Percentiles rank a stretch among this genome's conserved stretches.
Conservation (phyloP, 192 early-diverging fungal species). For the Globomyces pollinis-pini region DNA sequence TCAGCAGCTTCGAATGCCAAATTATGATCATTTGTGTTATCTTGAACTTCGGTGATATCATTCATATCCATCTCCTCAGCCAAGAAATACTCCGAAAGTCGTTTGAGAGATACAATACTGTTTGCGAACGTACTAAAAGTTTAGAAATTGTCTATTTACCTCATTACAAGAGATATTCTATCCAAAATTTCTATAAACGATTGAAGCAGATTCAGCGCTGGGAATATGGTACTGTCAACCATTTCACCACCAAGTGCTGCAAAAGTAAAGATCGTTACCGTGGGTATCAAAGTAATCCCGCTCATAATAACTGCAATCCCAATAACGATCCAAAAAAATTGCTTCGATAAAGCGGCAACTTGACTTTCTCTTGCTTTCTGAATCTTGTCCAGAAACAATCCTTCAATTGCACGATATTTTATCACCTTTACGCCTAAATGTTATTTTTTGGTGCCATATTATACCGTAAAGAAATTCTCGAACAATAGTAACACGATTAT, state of each 20-base stretch:
- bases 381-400: conserved; percentile 5
- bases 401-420: conserved; percentile 18
- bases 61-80: conserved; percentile 14
- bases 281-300: not conserved
- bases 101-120: conserved; percentile 16
- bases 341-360: not conserved
- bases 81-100: conserved; percentile 16
- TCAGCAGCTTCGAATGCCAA: not conserved
- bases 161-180: not conserved
- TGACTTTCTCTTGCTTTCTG: not conserved
- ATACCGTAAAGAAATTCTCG: conserved; percentile 22
- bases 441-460: no score
- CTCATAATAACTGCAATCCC: conserved; percentile 2
- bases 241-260: not conserved
- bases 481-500: conserved; percentile 15
- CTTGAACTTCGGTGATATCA: not conserved
- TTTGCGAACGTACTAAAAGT: not conserved
- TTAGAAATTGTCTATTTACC: not conserved
- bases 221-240: no score
- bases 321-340: not conserved
- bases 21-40: not conserved
- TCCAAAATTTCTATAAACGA: not conserved
- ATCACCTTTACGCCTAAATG: conserved; percentile 52
- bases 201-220: not conserved
- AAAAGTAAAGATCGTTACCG: not conserved